Conservation (phyloP, 345 rosid genomes). For the Clarkia xantiana region DNA sequence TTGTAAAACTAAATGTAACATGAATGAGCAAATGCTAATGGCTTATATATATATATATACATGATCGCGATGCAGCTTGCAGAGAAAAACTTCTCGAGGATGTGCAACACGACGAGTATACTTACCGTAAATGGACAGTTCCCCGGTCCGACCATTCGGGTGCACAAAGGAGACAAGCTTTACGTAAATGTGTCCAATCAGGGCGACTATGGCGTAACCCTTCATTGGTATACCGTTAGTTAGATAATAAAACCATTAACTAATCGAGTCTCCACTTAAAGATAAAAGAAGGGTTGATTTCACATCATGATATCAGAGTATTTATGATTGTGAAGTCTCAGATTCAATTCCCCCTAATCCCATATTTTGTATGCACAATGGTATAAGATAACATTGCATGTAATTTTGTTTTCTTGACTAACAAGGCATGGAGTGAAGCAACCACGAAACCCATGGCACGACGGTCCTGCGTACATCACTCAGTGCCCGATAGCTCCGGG, state of each 20-base stretch:
- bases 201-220: slow-evolving; percentile 14
- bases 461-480: slow-evolving; percentile 18
- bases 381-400: no score
- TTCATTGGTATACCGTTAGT: slow-evolving; percentile 15
- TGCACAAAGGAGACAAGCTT: slow-evolving; percentile 14
- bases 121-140: slow-evolving; percentile 18
- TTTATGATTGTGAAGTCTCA: no score
- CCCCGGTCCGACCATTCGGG: slow-evolving; percentile 19
- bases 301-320: no score
- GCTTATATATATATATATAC: neutral
- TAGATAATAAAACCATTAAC: no score
- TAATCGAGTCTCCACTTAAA: no score
- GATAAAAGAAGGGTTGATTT: no score
- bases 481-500: slow-evolving; percentile 13
- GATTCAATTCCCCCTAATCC: no score
- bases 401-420: neutral
- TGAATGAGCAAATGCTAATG: no score
- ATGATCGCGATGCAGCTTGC: slow-evolving; percentile 5
- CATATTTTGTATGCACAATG: no score
- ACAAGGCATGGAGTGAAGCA: slow-evolving; percentile 20
- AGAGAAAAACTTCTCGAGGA: slow-evolving; percentile 12
- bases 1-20: no score
- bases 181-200: slow-evolving; percentile 12
- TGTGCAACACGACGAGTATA: slow-evolving; percentile 21
- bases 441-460: slow-evolving; percentile 15